phyloP scores from a whole-genome alignment of 345 rosid species.

The Hibiscus syriacus region DNA sequence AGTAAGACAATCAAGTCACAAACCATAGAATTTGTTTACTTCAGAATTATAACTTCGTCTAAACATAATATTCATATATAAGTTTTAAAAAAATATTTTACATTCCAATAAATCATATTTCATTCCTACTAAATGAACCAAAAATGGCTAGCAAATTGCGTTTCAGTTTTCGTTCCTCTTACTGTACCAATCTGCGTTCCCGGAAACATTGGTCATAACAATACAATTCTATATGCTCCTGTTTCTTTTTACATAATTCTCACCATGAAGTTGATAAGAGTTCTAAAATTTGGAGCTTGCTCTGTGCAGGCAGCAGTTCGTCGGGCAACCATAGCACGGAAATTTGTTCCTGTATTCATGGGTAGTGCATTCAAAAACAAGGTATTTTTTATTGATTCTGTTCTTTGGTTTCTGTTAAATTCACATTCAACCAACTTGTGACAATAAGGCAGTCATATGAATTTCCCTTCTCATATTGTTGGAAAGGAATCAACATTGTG shows the following conservation, averaged over 20 bases:
- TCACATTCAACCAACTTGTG: not conserved
- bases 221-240: not conserved
- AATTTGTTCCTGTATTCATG: slow-evolving; percentile 95
- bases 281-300: slow-evolving; percentile 3
- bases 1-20: no score
- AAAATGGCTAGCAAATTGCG: no score
- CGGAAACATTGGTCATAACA: no score
- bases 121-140: no score
- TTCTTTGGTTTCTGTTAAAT: not conserved
- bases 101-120: no score
- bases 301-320: slow-evolving; percentile 77
- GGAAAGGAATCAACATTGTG: not conserved
- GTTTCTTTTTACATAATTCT: not conserved
- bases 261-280: not conserved
- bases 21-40: no score
- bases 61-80: no score
- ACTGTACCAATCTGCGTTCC: no score
- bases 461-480: not conserved
- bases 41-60: no score
- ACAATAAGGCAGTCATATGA: not conserved
- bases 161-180: no score
- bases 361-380: slow-evolving; percentile 99
- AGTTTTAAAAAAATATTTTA: no score
- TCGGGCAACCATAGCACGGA: slow-evolving; percentile 86
- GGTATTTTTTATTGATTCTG: slow-evolving; percentile 33